Evolutionary conservation across 768 basidiomycete species (phyloP).

Genomic region (Boletellus emodensis): DNA sequence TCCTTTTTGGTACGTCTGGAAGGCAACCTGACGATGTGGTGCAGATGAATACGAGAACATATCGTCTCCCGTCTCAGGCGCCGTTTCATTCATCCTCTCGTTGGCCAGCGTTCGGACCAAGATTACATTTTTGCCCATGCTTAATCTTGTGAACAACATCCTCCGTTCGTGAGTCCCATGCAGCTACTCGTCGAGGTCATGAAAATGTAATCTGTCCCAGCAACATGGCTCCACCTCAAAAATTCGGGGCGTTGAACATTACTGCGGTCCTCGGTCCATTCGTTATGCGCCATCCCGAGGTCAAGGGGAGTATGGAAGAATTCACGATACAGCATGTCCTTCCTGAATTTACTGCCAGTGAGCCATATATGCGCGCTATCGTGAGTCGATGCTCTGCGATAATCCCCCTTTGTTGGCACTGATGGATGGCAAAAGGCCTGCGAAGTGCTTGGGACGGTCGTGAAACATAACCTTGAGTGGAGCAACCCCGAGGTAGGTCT

Average conservation of each 20-base stretch:
- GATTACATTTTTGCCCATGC: conserved; percentile 74
- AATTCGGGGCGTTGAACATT: conserved; percentile 85
- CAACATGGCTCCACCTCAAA: conserved; percentile 55
- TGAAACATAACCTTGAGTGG: conserved; percentile 67
- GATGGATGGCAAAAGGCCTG: conserved; percentile 51
- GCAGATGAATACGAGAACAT: conserved; percentile 80
- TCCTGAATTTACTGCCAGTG: conserved; percentile 60
- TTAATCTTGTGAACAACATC: conserved; percentile 73
- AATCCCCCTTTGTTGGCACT: neutral
- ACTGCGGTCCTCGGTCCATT: conserved; percentile 68
- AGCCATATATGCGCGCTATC: conserved; percentile 75
- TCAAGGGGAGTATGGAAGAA: conserved; percentile 70
- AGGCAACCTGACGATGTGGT: neutral
- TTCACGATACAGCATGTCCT: conserved; percentile 73
- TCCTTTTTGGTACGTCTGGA: neutral
- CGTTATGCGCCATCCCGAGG: conserved; percentile 82
- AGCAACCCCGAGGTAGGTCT: conserved; percentile 52
- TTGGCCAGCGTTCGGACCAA: conserved; percentile 79
- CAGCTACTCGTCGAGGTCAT: neutral
- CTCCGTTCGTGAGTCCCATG: conserved; percentile 51
- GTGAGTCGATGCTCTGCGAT: conserved; percentile 40
- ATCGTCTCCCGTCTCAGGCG: conserved; percentile 71
- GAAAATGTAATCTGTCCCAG: conserved; percentile 23
- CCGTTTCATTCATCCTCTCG: conserved; percentile 75
- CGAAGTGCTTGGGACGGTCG: conserved; percentile 73